Conservation (phyloP, 2,329 filamentous ascomycete species). For the Fusarium burgessii region DNA sequence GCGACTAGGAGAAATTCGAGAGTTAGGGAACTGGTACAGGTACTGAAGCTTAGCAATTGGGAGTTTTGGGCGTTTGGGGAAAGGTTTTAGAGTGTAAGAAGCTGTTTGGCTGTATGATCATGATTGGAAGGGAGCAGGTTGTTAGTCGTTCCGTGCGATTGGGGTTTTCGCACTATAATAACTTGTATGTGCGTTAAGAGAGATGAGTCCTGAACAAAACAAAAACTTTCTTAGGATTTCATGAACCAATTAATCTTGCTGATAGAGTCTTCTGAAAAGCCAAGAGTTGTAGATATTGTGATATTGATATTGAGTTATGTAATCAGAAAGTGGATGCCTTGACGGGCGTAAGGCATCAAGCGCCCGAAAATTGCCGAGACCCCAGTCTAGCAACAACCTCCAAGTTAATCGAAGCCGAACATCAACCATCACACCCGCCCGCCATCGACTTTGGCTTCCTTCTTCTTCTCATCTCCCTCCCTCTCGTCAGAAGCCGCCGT, state of each 20-base stretch:
- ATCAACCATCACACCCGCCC: conserved; percentile 31
- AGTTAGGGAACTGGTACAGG: conserved; percentile 14
- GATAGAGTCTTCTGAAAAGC: neutral
- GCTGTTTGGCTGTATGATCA: conserved; percentile 39
- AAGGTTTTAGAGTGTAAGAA: conserved; percentile 16
- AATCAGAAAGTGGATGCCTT: conserved; percentile 55
- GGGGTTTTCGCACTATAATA: neutral
- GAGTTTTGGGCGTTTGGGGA: conserved; percentile 40
- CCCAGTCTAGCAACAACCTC: conserved; percentile 49
- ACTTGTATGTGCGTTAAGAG: neutral
- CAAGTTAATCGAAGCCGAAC: conserved; percentile 47
- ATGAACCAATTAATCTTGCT: neutral
- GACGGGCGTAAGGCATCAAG: conserved; percentile 53
- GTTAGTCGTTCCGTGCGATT: conserved; percentile 7
- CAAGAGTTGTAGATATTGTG: neutral
- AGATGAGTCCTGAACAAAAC: neutral
- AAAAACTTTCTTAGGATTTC: neutral
- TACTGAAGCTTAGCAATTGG: conserved; percentile 20
- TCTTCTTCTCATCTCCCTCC: conserved; percentile 28
- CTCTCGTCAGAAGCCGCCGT: conserved; percentile 40
- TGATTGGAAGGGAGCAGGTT: conserved; percentile 30
- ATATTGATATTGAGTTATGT: conserved; percentile 43
- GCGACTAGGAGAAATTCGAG: conserved; percentile 69
- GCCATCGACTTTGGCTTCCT: conserved; percentile 26
- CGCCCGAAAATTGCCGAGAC: conserved; percentile 58